Evolutionary conservation across 2,329 filamentous ascomycete genomes (phyloP), one percentile per base, ranked within the genome.

Genomic region (Mycosphaerella sp.): DNA sequence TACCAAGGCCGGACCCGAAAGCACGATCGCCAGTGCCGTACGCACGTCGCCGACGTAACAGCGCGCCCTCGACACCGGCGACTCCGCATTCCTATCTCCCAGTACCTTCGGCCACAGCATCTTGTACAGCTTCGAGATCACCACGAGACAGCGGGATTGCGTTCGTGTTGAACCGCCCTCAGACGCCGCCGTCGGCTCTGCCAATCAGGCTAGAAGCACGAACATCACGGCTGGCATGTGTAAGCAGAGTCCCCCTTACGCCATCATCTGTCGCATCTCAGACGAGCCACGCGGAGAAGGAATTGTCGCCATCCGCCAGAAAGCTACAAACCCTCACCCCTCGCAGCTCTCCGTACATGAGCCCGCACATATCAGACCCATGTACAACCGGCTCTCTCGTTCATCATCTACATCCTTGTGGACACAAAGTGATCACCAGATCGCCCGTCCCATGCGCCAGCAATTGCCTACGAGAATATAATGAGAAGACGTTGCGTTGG

Each of bases 391-490:
- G 51, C 6, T 53, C 51, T 3, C 42, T 59, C 4, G 34, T 54
- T 21, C 59, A 61, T 9, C 38, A 48, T 7, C 54, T 61, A 21
- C 26, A 42, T 8, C 54, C 55, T 1, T 63, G 61, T 47, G 55
- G 58, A 12, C 61, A 63, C 51, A 58, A 58, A 36, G 42, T 62
- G 21, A 54, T 62, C 12, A 63, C 60, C 0, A 9, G 10, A n/a
- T 38, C 21, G 9, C 49, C 57, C 10, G 52, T 56, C 21, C 29
- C 50, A 9, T 63, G 60, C 41, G 60, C 49, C 10, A 39, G 44
- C 11, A 62, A 63, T 36, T 63, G 60, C 40, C 32, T 17, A 9
- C 31, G 58, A 7, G 46, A 51, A 10, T 48, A 53, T 10, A 14
- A 32, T 14, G 14, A 46, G 12, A 34, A 47, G 11, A 31, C 57